Evolutionary conservation across 768 basidiomycete species (phyloP), one percentile per base, ranked within the genome.

Genomic region (Suillus spraguei): DNA sequence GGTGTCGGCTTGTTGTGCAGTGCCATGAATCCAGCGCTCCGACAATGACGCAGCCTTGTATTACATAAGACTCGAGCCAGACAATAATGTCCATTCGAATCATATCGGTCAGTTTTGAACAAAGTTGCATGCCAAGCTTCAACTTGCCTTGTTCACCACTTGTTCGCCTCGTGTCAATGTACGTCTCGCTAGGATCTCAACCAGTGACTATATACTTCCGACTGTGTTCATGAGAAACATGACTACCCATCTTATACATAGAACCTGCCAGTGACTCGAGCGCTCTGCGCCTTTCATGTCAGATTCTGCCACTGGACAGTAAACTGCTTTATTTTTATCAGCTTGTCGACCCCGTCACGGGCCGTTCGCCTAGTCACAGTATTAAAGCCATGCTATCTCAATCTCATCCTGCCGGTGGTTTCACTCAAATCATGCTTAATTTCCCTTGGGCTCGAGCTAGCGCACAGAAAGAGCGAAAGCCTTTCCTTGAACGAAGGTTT

Each of bases 401-500:
- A 32, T 41, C 39, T 58, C 17, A 28, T 10, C 55, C 22, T 56
- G 24, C 17, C 9, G 16, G 16, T 56, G 24, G 16, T 58, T 58
- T 58, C 39, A 7, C 24, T 58, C 38, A 17, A 28, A 39, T 39
- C 55, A 58, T 58, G 55, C 38, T 28, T 17, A 11, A 24, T 41
- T 38, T 58, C 17, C 39, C 8, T 58, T 41, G 38, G 56, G 11
- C 22, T 28, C 56, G 56, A 58, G 28, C 24, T 10, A 39, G 20
- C 56, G 20, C 59, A 16, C 33, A 62, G 54, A 63, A 63, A 41
- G 10, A 46, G 28, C 44, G 55, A 32, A 6, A n/a, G 9, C 42
- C 55, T 11, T 60, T 50, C 39, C 35, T 42, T 5, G 72, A 73
- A 47, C 53, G 66, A 36, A 52, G 10, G 6, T 61, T 73, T 36